phyloP scores from a whole-genome alignment of 306 rosid genomes.

The Sophora flavescens region DNA sequence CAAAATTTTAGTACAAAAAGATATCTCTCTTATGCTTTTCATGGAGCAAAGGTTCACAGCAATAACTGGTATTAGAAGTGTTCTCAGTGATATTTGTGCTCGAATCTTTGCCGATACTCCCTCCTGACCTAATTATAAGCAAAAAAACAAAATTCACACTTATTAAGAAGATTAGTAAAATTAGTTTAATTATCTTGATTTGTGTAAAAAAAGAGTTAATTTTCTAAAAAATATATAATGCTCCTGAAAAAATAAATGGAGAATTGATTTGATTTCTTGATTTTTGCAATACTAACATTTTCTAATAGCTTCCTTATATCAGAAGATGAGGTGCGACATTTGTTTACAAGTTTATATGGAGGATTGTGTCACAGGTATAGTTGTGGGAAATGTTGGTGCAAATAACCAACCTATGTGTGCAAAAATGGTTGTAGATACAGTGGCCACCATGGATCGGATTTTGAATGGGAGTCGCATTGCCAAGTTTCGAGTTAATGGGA shows the following conservation, averaged over 20 bases:
- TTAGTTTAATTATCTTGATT: too few relatives aligned
- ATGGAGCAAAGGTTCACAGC: slow-evolving; percentile 40
- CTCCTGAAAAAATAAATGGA: too few relatives aligned
- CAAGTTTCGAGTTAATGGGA: slow-evolving; percentile 54
- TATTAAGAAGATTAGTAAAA: too few relatives aligned
- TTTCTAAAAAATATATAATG: too few relatives aligned
- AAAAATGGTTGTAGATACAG: slow-evolving; percentile 46
- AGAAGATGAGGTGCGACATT: slow-evolving; percentile 45
- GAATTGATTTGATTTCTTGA: too few relatives aligned
- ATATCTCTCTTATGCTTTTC: slow-evolving; percentile 47
- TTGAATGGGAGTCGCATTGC: slow-evolving; percentile 48
- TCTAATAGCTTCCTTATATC: slow-evolving; percentile 58
- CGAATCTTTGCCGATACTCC: slow-evolving; percentile 51
- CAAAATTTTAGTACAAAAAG: slow-evolving; percentile 31
- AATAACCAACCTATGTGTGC: slow-evolving; percentile 57
- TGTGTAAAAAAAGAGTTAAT: too few relatives aligned
- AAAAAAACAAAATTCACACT: too few relatives aligned
- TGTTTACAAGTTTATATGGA: slow-evolving; percentile 40
- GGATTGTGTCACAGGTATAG: slow-evolving; percentile 45
- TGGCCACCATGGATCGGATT: slow-evolving; percentile 44
- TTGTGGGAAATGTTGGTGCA: slow-evolving; percentile 44
- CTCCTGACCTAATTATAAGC: too few relatives aligned
- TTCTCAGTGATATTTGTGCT: slow-evolving; percentile 47
- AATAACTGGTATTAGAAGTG: slow-evolving; percentile 46
- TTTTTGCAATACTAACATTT: too few relatives aligned